phyloP scores from a whole-genome alignment of 1,284 basidiomycete genomes.

The Xanthoconium separans region DNA sequence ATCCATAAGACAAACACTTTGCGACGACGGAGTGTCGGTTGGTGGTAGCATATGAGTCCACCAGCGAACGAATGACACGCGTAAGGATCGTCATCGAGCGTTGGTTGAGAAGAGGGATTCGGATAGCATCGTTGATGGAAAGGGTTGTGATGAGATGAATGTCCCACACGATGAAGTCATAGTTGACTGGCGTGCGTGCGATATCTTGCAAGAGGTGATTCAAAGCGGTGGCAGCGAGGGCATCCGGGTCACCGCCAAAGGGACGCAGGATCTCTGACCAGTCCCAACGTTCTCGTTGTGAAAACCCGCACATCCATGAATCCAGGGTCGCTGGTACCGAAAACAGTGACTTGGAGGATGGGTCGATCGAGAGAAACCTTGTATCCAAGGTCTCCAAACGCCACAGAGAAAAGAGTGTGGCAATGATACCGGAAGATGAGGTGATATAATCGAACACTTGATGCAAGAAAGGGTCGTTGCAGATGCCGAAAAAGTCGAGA shows the following conservation, averaged over 20 bases:
- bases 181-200: constrained; percentile 21
- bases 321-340: constrained; percentile 20
- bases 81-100: constrained; percentile 22
- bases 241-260: constrained; percentile 19
- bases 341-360: constrained; percentile 2
- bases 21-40: constrained; percentile 17
- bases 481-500: constrained; percentile 26
- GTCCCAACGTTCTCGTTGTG: constrained; percentile 24
- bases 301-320: constrained; percentile 30
- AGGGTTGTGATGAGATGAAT: constrained; percentile 30
- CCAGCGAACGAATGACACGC: constrained; percentile 17
- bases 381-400: constrained; percentile 22
- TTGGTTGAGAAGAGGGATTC: constrained; percentile 25
- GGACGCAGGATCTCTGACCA: constrained; percentile 28
- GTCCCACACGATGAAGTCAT: constrained; percentile 32
- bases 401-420: constrained; percentile 31
- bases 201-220: constrained; percentile 26
- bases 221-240: constrained; percentile 27
- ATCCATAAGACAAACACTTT: constrained; percentile 29
- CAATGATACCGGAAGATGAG: constrained; percentile 20
- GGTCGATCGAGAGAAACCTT: constrained; percentile 17
- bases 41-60: constrained; percentile 6
- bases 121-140: constrained; percentile 29
- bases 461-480: constrained; percentile 13
- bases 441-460: constrained; percentile 20